Conservation (phyloP, 352 stramenopile species). For the Peronospora farinosa region DNA sequence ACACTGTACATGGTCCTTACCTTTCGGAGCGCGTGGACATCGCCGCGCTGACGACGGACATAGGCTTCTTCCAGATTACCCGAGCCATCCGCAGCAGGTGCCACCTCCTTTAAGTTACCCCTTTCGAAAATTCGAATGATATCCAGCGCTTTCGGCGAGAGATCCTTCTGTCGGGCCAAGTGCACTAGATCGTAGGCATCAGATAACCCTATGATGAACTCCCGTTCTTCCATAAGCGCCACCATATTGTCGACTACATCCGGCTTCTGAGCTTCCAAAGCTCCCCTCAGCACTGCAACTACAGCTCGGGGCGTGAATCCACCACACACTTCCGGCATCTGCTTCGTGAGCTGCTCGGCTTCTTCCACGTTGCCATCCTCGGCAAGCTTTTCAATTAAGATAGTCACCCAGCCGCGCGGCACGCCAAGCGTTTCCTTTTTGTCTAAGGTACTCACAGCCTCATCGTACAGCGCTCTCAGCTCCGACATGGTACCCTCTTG, state of each 20-base stretch:
- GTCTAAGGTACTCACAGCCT: conserved; percentile 34
- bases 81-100: conserved; percentile 22
- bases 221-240: conserved; percentile 35
- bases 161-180: conserved; percentile 36
- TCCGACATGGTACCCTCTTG: conserved; percentile 33
- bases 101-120: conserved; percentile 30
- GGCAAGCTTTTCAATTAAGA: conserved; percentile 38
- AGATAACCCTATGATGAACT: conserved; percentile 32
- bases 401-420: conserved; percentile 40
- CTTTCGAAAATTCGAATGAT: conserved; percentile 48
- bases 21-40: conserved; percentile 34
- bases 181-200: conserved; percentile 56
- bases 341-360: conserved; percentile 27
- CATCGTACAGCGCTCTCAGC: conserved; percentile 41
- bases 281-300: conserved; percentile 36
- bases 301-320: conserved; percentile 41
- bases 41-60: conserved; percentile 14
- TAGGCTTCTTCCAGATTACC: conserved; percentile 25
- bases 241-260: conserved; percentile 29
- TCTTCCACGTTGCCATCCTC: conserved; percentile 34
- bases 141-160: conserved; percentile 34
- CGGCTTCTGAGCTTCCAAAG: conserved; percentile 21
- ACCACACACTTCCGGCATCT: conserved; percentile 38
- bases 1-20: conserved; percentile 54
- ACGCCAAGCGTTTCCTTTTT: conserved; percentile 25